Base-by-base conservation (phyloP, 352 stramenopile genomes). In the Phytophthora capsici region DNA sequence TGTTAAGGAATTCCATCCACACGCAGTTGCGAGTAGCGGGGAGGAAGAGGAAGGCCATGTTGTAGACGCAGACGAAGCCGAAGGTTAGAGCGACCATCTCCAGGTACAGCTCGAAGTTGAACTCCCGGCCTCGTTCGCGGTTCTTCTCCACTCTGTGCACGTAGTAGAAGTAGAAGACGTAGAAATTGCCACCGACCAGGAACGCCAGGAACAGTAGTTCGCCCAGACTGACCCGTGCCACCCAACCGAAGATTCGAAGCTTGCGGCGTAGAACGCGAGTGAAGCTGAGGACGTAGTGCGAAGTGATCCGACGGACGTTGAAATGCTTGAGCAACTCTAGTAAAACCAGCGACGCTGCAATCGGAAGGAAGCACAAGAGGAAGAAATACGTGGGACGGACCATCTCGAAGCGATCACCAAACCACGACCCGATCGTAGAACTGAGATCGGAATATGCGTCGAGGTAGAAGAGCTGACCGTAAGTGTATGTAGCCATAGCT, bases 1-100 rank as follows among this genome's bases (percentile, higher is more conserved):
- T 78, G 36, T 79, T 81, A 65, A 88, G 63, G 16, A 82, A 81
- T 23, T 85, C 73, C 73, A 85, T 84, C 78, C 78, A 88, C 2
- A 72, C 73, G 49, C 77, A 71, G 41, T 86, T 80, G 2, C 74
- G 64, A 36, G 76, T 86, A 0, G 63, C 63, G 2, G 72, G 77
- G 0, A 88, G 52, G 36, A 83, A 81, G 2, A 88, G 55, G 55
- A 86, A 86, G 1, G 68, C 71, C 69, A 85, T 66, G 66, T 86
- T 86, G 69, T 55, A 84, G 6, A 82, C 17, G 25, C 71, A 76
- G 10, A 60, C 67, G 41, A 73, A 82, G 41, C 71, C 74, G 2
- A 83, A 66, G 2, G n/a, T n/a, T n/a, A n/a, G 57, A 1, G 45
- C 57, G 10, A 79, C 47, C 41, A 77, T 71, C 51, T 71, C 12